Evolutionary conservation across 2,329 filamentous ascomycete species (phyloP), one percentile per base, ranked within the genome.

Genomic region (Acephala macrosclerotiorum): DNA sequence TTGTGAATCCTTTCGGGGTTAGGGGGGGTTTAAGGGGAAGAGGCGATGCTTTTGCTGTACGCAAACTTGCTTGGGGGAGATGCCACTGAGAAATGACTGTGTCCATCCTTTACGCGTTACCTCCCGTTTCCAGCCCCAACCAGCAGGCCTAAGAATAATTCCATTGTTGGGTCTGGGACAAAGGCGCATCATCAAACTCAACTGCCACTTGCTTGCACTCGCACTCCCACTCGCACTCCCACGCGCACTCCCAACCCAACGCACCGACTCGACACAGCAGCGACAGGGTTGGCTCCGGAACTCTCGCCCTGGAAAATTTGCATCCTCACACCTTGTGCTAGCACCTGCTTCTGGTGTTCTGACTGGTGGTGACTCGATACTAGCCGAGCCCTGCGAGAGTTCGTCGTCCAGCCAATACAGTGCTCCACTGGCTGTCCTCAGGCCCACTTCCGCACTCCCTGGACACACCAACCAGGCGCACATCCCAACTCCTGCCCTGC

Each of bases 141-240:
- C n/a, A 49, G 45, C 7, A n/a, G n/a, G 25, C 45, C 49, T 53
- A 53, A 53, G 49, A 53, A 53, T 53, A 53, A 53, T 53, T 53
- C 49, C 22, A 53, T 53, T 53, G 49, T 49, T 53, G 49, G n/a
- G n/a, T n/a, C 25, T 51, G 25, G 2, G 47, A 51, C 20, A 1
- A 7, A 7, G 20, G 20, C 47, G 25, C 2, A 1, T 51, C 25
- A 11, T 25, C 7, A 9, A 26, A 3, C 47, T 16, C 18, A 12
- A 29, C 49, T 51, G 22, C 47, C 18, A 22, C 18, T 49, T 12
- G 9, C 18, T 42, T 42, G 38, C 12, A 3, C 45, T 12, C 18
- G 6, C 12, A 45, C 45, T 49, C 38, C 12, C 4, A 42, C 38
- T 42, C 38, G 5, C 18, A n/a, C 18, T 42, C 29, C 29, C 9